Conservation (phyloP, 768 basidiomycete species). For the Lactifluus echinatus region DNA sequence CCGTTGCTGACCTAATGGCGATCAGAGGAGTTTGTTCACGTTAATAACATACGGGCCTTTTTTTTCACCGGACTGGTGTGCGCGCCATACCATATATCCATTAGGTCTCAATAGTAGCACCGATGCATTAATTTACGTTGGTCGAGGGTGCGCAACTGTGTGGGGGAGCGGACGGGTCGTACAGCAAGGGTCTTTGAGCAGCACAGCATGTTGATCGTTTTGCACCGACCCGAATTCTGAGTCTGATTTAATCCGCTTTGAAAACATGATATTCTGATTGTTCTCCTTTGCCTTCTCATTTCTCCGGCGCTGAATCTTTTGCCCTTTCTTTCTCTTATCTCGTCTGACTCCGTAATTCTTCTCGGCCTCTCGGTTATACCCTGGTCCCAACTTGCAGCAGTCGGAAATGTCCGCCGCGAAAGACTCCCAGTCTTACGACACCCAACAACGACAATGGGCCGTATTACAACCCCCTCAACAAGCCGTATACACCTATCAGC, state of each 20-base stretch:
- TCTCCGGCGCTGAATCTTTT: not conserved
- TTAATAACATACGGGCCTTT: not conserved
- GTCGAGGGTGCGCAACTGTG: too few species aligned
- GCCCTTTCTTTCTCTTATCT: not conserved
- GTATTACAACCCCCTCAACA: not conserved
- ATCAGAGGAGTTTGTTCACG: not conserved
- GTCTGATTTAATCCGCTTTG: not conserved
- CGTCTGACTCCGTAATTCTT: not conserved
- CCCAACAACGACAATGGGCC: slow-evolving; percentile 3
- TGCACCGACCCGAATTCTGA: not conserved
- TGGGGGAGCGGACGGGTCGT: too few species aligned
- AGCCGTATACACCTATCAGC: not conserved
- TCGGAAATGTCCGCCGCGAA: slow-evolving; percentile 1
- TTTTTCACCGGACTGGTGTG: not conserved
- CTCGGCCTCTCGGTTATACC: not conserved
- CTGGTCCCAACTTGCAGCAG: not conserved
- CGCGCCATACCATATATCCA: too few species aligned
- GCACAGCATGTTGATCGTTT: not conserved
- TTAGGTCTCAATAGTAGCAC: too few species aligned
- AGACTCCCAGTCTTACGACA: not conserved
- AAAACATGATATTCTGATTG: not conserved
- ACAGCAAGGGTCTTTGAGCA: too few species aligned
- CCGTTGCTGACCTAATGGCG: not conserved
- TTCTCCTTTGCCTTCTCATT: not conserved
- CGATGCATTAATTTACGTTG: too few species aligned